These are phyloP conservation scores for Purpureocillium lavendulum DNA, from an alignment of 2,329 filamentous ascomycete genomes.

Conservation along the genomic window DNA sequence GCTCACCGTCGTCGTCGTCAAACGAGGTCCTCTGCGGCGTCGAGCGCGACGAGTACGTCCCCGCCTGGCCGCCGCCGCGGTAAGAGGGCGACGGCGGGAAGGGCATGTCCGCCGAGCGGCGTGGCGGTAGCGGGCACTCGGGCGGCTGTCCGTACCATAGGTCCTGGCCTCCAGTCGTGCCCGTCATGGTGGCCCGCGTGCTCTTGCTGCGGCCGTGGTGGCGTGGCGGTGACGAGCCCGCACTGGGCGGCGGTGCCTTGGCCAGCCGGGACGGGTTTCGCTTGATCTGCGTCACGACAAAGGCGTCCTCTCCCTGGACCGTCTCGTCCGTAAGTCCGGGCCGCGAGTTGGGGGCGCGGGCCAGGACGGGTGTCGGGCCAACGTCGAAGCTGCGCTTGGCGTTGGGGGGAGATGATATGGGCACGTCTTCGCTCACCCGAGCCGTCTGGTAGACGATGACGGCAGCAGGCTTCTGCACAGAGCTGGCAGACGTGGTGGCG, in stretches of 20 bases:
- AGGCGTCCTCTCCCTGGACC: slow-evolving; percentile 52
- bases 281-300: slow-evolving; percentile 38
- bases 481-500: slow-evolving; percentile 19
- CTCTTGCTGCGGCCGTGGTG: slow-evolving; percentile 32
- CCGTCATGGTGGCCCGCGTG: slow-evolving; percentile 36
- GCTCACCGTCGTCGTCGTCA: too few species aligned
- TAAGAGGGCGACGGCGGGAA: slow-evolving; percentile 1
- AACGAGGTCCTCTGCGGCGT: slow-evolving; percentile 35
- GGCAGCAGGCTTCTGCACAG: slow-evolving; percentile 38
- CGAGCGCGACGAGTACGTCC: slow-evolving; percentile 30
- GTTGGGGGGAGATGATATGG: slow-evolving; percentile 20
- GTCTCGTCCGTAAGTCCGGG: slow-evolving; percentile 54
- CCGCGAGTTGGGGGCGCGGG: slow-evolving; percentile 53
- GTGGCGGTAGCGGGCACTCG: slow-evolving; percentile 19
- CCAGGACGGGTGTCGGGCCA: slow-evolving; percentile 42
- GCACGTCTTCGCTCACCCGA: slow-evolving; percentile 19
- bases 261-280: slow-evolving; percentile 45
- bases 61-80: neutral
- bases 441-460: slow-evolving; percentile 44
- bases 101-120: slow-evolving; percentile 23
- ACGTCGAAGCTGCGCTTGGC: slow-evolving; percentile 35
- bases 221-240: slow-evolving; percentile 20
- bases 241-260: slow-evolving; percentile 27
- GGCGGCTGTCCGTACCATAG: slow-evolving; percentile 27
- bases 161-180: slow-evolving; percentile 29